Conservation (phyloP, 2,329 filamentous ascomycete species). For the Ophiocordyceps australis region DNA sequence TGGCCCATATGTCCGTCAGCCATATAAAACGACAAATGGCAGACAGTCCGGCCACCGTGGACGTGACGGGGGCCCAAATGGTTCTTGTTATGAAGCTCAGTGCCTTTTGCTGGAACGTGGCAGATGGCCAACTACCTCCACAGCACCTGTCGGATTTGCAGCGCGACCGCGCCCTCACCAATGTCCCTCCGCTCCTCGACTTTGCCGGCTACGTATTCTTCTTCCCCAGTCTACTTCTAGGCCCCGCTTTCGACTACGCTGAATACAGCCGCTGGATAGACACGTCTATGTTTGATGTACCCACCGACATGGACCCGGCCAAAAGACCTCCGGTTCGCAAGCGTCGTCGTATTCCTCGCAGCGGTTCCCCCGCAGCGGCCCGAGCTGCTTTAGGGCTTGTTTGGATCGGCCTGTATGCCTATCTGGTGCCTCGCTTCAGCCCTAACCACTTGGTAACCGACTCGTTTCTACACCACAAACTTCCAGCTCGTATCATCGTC, state of each 20-base stretch:
- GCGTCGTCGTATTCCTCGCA: conserved; percentile 83
- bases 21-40: conserved; percentile 68
- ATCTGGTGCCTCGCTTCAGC: conserved; percentile 50
- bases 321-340: conserved; percentile 76
- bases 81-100: conserved; percentile 95
- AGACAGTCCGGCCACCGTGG: conserved; percentile 47
- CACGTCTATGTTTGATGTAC: conserved; percentile 83
- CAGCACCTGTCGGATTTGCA: conserved; percentile 74
- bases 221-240: conserved; percentile 79
- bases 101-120: conserved; percentile 95
- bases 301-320: conserved; percentile 61
- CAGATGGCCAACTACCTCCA: conserved; percentile 69
- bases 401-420: conserved; percentile 68
- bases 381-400: conserved; percentile 57
- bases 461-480: conserved; percentile 45
- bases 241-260: conserved; percentile 84
- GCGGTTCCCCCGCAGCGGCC: conserved; percentile 63
- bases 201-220: conserved; percentile 86
- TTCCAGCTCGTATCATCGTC: conserved; percentile 57
- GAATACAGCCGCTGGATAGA: conserved; percentile 90
- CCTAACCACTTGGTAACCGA: conserved; percentile 45
- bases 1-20: conserved; percentile 86
- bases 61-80: conserved; percentile 96
- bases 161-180: conserved; percentile 57
- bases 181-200: conserved; percentile 62